A percentile compares a stretch with the other conserved stretches of the same genome.
phyloP scores from a whole-genome alignment of 1,139 yeast genomes.

The Yamadazyma songkhlaensis region DNA sequence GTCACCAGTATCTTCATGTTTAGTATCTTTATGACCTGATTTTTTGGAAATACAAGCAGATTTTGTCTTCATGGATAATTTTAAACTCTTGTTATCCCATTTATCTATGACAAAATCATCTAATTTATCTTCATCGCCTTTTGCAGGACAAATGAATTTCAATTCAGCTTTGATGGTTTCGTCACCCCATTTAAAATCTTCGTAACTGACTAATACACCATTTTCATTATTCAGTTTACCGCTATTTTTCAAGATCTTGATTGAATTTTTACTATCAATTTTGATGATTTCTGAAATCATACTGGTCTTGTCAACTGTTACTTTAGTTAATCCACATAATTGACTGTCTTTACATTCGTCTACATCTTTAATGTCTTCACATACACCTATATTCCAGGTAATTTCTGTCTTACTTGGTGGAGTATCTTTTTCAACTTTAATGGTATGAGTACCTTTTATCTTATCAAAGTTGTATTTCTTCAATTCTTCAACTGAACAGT shows the following conservation, averaged over 20 bases:
- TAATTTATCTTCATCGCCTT: slow-evolving; percentile 35
- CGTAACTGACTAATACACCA: slow-evolving; percentile 47
- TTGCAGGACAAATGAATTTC: slow-evolving; percentile 50
- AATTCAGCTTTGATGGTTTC: slow-evolving; percentile 49
- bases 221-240: slow-evolving; percentile 25
- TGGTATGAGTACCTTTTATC: slow-evolving; percentile 48
- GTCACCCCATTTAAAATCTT: slow-evolving; percentile 74
- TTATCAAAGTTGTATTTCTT: slow-evolving; percentile 40
- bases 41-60: slow-evolving; percentile 36
- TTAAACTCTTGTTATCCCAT: slow-evolving; percentile 32
- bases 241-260: slow-evolving; percentile 19
- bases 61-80: slow-evolving; percentile 26
- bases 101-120: slow-evolving; percentile 24
- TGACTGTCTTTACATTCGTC: slow-evolving; percentile 63
- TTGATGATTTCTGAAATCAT: slow-evolving; percentile 57
- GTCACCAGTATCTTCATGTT: slow-evolving; percentile 32
- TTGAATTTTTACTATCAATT: slow-evolving; percentile 32
- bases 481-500: slow-evolving; percentile 44
- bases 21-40: slow-evolving; percentile 14
- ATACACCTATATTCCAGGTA: slow-evolving; percentile 71
- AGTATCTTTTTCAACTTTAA: slow-evolving; percentile 45
- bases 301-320: slow-evolving; percentile 40
- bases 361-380: slow-evolving; percentile 47
- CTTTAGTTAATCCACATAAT: slow-evolving; percentile 61
- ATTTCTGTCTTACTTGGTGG: slow-evolving; percentile 72